Evolutionary conservation across 768 basidiomycete genomes (phyloP).

Genomic region (Amanita rimosa): DNA sequence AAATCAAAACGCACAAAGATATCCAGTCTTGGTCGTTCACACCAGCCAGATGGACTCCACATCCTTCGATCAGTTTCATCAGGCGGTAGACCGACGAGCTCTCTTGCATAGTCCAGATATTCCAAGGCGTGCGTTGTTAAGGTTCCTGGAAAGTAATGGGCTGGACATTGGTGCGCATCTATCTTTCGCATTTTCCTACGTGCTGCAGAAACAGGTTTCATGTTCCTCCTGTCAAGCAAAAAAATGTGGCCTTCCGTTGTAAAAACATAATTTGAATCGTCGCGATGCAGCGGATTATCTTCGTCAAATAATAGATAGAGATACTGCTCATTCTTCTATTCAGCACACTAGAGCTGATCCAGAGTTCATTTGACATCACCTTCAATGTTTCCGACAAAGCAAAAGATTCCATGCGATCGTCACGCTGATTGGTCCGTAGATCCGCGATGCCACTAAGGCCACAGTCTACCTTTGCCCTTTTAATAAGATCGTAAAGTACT

Average conservation of each 20-base stretch:
- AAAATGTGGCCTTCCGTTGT: conserved; percentile 95
- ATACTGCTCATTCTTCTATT: conserved; percentile 41
- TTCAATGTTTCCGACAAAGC: conserved; percentile 89
- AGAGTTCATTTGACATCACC: conserved; percentile 24
- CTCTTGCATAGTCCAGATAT: conserved; percentile 76
- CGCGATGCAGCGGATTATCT: conserved; percentile 57
- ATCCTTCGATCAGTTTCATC: conserved; percentile 36
- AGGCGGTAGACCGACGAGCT: conserved; percentile 45
- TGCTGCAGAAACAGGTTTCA: conserved; percentile 45
- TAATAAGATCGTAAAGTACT: conserved; percentile 62
- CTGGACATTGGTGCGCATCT: conserved; percentile 66
- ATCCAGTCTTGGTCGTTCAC: conserved; percentile 56
- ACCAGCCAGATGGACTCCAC: conserved; percentile 70
- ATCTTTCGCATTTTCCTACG: conserved; percentile 51
- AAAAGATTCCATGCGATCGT: conserved; percentile 97
- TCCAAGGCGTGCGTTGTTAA: conserved; percentile 29
- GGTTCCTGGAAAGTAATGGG: conserved; percentile 39
- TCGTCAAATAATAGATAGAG: conserved; percentile 89
- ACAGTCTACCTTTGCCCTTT: conserved; percentile 73
- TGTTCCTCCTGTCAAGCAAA: conserved; percentile 41
- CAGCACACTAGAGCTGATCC: neutral
- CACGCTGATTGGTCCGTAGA: conserved; percentile 62
- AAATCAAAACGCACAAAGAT: conserved; percentile 43
- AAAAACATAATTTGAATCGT: conserved; percentile 83
- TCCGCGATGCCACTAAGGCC: conserved; percentile 79